Evolutionary conservation across 1,139 yeast genomes (phyloP), one percentile per base, ranked within the genome.

Genomic region (Blastobotrys aristatus): DNA sequence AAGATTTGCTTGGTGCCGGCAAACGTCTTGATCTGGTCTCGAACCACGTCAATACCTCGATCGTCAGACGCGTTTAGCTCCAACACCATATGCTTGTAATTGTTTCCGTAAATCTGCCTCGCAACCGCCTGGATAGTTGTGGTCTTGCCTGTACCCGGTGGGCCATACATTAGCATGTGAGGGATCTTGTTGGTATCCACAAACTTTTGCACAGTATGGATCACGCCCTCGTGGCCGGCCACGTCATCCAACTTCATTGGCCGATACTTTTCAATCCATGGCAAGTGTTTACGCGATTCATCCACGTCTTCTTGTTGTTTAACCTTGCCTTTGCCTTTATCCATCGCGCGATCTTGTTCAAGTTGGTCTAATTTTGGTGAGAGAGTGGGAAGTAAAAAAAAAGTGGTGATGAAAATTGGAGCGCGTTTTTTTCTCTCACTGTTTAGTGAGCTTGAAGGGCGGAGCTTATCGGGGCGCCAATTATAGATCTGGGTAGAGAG

Each of bases 131-230:
- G 77, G 52, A 92, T 86, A 1, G 97, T 90, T 1, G 96, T 87
- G 0, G 98, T 92, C 64, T 92, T 92, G 54, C 98, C 98, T 0
- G 97, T 90, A 22, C 98, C 98, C 21, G 98, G 97, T 0, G 97
- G 97, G 0, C 98, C 98, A 65, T 92, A 90, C 66, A 92, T 90
- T 42, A 90, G 70, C 53, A 90, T 68, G 41, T 50, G 80, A 2
- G 98, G 98, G 44, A 92, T 72, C 58, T 80, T 79, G 11, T 95
- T 92, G 52, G 84, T 86, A 53, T 79, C 77, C 17, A 90, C 90
- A 65, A 94, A 90, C 64, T 82, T 84, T 40, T 89, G 77, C 17
- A 92, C 88, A 0, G 84, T 92, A 27, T 77, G 76, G 16, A 92
- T 89, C 34, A 89, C 87, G 48, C 86, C 94, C 46, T 79, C 80